Percentiles rank a stretch among this genome's conserved stretches.
These are phyloP conservation scores for Dionaea muscipula DNA, from an alignment of 179 eudicot species.

Conservation along the genomic window DNA sequence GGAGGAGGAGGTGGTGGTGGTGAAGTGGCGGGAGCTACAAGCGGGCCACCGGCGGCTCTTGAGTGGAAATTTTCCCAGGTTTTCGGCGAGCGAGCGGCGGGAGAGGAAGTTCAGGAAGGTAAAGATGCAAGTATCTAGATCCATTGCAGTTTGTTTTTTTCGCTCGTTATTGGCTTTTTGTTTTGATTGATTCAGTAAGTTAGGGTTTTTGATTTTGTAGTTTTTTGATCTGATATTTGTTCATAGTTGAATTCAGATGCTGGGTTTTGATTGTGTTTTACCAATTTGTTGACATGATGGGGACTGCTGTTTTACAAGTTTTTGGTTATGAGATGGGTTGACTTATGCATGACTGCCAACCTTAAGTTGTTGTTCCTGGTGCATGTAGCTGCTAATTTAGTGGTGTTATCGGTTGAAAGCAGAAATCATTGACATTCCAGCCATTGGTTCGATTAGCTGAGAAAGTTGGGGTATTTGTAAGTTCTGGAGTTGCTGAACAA, in stretches of 20 bases:
- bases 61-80: slow-evolving; percentile 73
- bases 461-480: too few species aligned
- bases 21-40: slow-evolving; percentile 27
- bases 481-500: too few species aligned
- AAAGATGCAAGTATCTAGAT: slow-evolving; percentile 4
- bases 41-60: slow-evolving; percentile 35
- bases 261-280: too few species aligned
- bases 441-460: too few species aligned
- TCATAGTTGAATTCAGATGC: too few species aligned
- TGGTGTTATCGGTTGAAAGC: too few species aligned
- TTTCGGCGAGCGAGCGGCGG: slow-evolving; percentile 54
- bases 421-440: too few species aligned
- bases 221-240: slow-evolving; percentile 7
- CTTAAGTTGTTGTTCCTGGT: too few species aligned
- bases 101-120: slow-evolving; percentile 72
- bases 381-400: too few species aligned
- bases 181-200: too few species aligned
- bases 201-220: slow-evolving; percentile 10
- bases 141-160: slow-evolving; percentile 8
- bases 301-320: background rate
- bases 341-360: background rate
- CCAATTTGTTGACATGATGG: too few species aligned
- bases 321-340: background rate
- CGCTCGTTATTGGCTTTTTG: too few species aligned
- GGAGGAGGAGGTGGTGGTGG: slow-evolving; percentile 25